Percentiles rank a stretch among this genome's conserved stretches.
These are phyloP conservation scores for Septoria petroselini DNA, from an alignment of 2,329 filamentous ascomycete genomes.

Conservation along the genomic window DNA sequence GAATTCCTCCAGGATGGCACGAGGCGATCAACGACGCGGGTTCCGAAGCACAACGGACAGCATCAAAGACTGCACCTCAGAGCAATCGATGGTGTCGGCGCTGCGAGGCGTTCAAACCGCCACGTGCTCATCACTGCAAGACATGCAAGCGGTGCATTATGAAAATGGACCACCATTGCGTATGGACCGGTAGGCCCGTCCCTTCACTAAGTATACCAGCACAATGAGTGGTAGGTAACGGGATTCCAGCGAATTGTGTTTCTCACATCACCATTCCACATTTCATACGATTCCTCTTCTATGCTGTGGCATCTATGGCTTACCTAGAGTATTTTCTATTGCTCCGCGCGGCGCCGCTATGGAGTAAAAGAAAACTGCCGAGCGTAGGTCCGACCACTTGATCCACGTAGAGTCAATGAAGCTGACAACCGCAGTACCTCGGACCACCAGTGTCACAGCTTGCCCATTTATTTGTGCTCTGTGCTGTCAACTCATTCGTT, in stretches of 20 bases:
- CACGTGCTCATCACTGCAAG: slow-evolving; percentile 77
- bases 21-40: slow-evolving; percentile 23
- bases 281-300: slow-evolving; percentile 74
- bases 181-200: slow-evolving; percentile 62
- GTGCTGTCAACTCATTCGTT: slow-evolving; percentile 57
- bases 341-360: slow-evolving; percentile 58
- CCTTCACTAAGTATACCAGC: background rate
- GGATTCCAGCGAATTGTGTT: slow-evolving; percentile 63
- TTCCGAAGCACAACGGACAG: slow-evolving; percentile 26
- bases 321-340: slow-evolving; percentile 63
- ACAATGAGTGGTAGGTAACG: slow-evolving; percentile 34
- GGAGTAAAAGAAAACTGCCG: slow-evolving; percentile 63
- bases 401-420: background rate
- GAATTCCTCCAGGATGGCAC: slow-evolving; percentile 48
- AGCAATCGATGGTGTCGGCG: slow-evolving; percentile 67
- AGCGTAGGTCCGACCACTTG: slow-evolving; percentile 47
- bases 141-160: slow-evolving; percentile 59
- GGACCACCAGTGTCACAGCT: slow-evolving; percentile 63
- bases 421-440: slow-evolving; percentile 54
- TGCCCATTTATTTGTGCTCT: slow-evolving; percentile 58
- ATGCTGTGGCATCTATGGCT: slow-evolving; percentile 60
- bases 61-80: slow-evolving; percentile 28
- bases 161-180: slow-evolving; percentile 60
- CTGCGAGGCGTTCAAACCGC: slow-evolving; percentile 70
- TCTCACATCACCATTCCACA: slow-evolving; percentile 78